Conservation (phyloP, 2,329 filamentous ascomycete species). For the Aspergillus sp. region DNA sequence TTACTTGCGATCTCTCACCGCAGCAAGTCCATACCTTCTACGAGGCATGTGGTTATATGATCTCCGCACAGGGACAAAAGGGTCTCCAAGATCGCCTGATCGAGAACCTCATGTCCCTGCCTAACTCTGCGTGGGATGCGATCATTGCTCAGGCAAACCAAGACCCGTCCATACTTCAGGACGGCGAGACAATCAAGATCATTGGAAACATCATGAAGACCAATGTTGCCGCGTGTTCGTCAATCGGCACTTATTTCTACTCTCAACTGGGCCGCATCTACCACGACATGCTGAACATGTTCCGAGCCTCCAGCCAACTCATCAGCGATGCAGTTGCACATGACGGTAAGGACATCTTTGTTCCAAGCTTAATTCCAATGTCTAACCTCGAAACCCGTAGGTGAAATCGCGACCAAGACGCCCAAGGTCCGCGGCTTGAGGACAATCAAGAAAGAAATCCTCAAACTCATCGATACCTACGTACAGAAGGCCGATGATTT, state of each 20-base stretch:
- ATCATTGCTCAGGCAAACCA: conserved; percentile 87
- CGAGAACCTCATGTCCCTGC: conserved; percentile 85
- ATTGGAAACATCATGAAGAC: conserved; percentile 99
- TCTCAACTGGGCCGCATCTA: conserved; percentile 97
- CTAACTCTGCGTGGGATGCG: conserved; percentile 91
- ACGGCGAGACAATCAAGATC: conserved; percentile 94
- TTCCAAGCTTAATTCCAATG: not conserved
- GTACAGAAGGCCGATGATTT: conserved; percentile 97
- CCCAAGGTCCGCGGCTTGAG: conserved; percentile 91
- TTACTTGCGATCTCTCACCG: conserved; percentile 89
- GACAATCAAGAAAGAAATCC: conserved; percentile 98
- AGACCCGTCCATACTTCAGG: conserved; percentile 82
- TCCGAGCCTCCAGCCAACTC: conserved; percentile 90
- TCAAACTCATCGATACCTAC: conserved; percentile 97
- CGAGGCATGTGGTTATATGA: conserved; percentile 98
- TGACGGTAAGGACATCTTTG: conserved; percentile 59
- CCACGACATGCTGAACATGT: conserved; percentile 98
- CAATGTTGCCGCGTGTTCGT: conserved; percentile 96
- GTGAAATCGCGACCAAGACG: conserved; percentile 93
- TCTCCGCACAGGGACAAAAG: conserved; percentile 94
- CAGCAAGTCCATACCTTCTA: conserved; percentile 99
- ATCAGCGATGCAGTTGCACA: conserved; percentile 89
- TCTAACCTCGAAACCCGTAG: conserved; percentile 39
- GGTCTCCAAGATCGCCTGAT: conserved; percentile 89
- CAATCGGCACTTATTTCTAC: conserved; percentile 95